Evolutionary conservation across 768 basidiomycete genomes (phyloP).

Genomic region (Termitomyces sp.): DNA sequence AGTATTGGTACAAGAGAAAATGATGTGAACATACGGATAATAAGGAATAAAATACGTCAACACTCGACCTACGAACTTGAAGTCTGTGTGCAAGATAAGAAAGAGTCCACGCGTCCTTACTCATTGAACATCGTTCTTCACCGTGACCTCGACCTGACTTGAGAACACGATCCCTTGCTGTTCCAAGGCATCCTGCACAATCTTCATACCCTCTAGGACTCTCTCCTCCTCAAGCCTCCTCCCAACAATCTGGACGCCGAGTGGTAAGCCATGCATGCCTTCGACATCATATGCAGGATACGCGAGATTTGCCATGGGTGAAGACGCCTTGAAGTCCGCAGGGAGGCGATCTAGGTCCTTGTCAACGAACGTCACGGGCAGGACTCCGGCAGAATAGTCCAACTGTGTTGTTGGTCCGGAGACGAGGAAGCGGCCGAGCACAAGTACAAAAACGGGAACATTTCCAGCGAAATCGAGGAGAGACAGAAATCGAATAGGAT

Average conservation of each 20-base stretch:
- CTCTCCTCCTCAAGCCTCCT: constrained; percentile 69
- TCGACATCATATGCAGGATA: constrained; percentile 54
- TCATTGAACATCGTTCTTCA: not conserved
- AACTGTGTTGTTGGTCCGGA: constrained; percentile 27
- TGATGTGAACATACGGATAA: constrained; percentile 6
- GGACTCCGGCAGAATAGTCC: constrained; percentile 54
- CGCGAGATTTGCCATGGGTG: constrained; percentile 14
- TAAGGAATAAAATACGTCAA: constrained; percentile 9
- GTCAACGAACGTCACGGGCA: constrained; percentile 57
- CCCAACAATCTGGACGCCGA: constrained; percentile 66
- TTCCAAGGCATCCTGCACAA: constrained; percentile 37
- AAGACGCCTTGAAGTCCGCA: constrained; percentile 26
- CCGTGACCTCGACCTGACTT: not conserved
- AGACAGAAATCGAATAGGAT: not conserved
- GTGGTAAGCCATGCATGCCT: constrained; percentile 64
- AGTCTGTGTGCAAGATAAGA: not conserved
- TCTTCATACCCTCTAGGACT: constrained; percentile 65
- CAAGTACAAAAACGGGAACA: not conserved
- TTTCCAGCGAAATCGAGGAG: not conserved
- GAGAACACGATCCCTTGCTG: constrained; percentile 24
- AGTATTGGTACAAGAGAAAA: constrained; percentile 2
- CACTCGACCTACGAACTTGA: not conserved
- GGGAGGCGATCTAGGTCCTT: constrained; percentile 31
- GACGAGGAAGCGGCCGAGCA: not conserved
- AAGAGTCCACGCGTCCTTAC: not conserved